Evolutionary conservation across 1,139 yeast species (phyloP), one percentile per base, ranked within the genome.

Genomic region (Yamadazyma aaseri): DNA sequence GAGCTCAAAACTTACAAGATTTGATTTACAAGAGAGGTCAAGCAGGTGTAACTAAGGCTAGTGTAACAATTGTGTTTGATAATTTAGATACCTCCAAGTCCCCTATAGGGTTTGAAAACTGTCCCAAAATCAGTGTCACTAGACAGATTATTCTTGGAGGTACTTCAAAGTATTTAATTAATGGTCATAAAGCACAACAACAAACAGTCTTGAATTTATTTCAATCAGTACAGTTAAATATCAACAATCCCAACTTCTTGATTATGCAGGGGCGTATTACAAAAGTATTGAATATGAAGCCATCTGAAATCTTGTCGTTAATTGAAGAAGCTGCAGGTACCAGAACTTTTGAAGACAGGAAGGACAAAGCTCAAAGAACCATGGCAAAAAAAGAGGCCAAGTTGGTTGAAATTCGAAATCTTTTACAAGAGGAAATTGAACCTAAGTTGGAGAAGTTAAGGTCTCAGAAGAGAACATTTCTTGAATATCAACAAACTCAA

Each of bases 251-350:
- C 22, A 94, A 92, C 58, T 94, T 94, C 59, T 71, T 94, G 50
- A 94, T 94, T 52, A 92, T 94, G 98, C 99, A 94, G 62, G 99
- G 99, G 40, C 85, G 87, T 53, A 94, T 94, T 60, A 94, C 98
- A 22, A 92, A 94, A 56, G 97, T 94, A 39, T 72, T 94, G 52
- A 92, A 94, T 58, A 92, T 92, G 98, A 89, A 86, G 51, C 95
- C 98, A 1, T 64, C 78, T 2, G 98, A 94, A 56, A 86, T 90
- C 22, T 63, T 94, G 47, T 81, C 96, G 3, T 71, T 92, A 47
- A 89, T 94, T 40, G 98, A 92, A 61, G 99, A 94, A 62, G 98
- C 98, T 0, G 96, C 98, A 1, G 98, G 99, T 6, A 94, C 98
- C 0, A 77, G 95, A 43, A 86, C 94, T 71, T 94, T 87, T 55